These are phyloP conservation scores for Pichia gijzeniarum DNA, from an alignment of 805 yeast genomes.

Conservation along the genomic window DNA sequence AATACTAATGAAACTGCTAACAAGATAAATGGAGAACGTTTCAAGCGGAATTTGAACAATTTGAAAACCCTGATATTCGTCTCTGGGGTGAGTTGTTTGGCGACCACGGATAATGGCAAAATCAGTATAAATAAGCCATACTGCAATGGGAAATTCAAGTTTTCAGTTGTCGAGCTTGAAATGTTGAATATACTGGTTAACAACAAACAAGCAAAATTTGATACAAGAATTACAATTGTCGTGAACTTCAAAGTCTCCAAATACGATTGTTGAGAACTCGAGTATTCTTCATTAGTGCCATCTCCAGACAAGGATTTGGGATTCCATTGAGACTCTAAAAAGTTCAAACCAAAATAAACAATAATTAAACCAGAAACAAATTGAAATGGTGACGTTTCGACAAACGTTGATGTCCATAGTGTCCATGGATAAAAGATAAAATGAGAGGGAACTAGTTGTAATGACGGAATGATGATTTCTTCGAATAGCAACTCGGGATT, in stretches of 20 bases:
- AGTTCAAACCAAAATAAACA: slow-evolving; percentile 36
- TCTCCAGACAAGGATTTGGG: slow-evolving; percentile 9
- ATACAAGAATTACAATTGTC: slow-evolving; percentile 45
- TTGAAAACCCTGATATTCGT: slow-evolving; percentile 45
- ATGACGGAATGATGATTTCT: slow-evolving; percentile 40
- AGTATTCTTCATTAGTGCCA: neutral
- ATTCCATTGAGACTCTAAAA: slow-evolving; percentile 47
- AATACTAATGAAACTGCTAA: slow-evolving; percentile 10
- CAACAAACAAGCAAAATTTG: slow-evolving; percentile 49
- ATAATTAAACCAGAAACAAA: slow-evolving; percentile 35
- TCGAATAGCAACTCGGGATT: slow-evolving; percentile 28
- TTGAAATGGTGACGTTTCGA: slow-evolving; percentile 47
- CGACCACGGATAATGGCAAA: slow-evolving; percentile 49
- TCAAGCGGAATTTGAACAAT: slow-evolving; percentile 17
- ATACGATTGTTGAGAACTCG: slow-evolving; percentile 16
- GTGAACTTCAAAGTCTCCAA: slow-evolving; percentile 45
- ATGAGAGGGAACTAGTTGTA: slow-evolving; percentile 59
- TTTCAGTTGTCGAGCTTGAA: slow-evolving; percentile 31
- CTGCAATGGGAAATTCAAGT: slow-evolving; percentile 41
- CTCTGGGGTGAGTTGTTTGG: slow-evolving; percentile 54
- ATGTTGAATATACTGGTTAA: slow-evolving; percentile 24
- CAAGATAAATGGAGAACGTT: slow-evolving; percentile 18
- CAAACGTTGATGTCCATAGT: slow-evolving; percentile 53
- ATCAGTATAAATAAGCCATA: slow-evolving; percentile 44
- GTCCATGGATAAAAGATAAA: slow-evolving; percentile 60